A percentile compares a stretch with the other conserved stretches of the same genome.
Evolutionary conservation across 2,329 filamentous ascomycete genomes (phyloP).

Genomic region (Aspergillus luchuensis): DNA sequence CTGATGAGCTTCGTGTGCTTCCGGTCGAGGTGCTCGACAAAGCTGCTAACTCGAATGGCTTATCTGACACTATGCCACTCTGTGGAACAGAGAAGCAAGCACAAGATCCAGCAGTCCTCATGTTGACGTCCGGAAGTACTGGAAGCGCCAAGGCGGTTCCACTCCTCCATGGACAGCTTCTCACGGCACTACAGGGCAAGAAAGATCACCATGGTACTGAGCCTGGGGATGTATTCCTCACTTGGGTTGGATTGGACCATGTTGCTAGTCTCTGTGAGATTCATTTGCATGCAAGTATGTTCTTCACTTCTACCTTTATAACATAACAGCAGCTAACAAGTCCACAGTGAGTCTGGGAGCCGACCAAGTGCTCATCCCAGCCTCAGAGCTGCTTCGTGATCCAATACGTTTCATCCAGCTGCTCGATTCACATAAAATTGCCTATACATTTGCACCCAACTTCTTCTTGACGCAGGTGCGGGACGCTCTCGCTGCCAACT

Average conservation of each 20-base stretch:
- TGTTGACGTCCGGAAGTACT: constrained; percentile 59
- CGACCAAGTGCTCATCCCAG: constrained; percentile 25
- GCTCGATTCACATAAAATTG: constrained; percentile 39
- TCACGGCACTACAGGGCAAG: constrained; percentile 37
- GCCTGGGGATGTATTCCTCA: constrained; percentile 44
- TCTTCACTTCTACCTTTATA: background rate
- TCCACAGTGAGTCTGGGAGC: constrained; percentile 14
- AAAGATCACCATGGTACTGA: constrained; percentile 18
- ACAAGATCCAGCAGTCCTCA: constrained; percentile 41
- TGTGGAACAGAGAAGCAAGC: background rate
- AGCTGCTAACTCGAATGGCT: background rate
- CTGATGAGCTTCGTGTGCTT: background rate
- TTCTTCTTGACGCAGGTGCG: constrained; percentile 25
- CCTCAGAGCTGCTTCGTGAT: constrained; percentile 22
- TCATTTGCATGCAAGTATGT: constrained; percentile 45
- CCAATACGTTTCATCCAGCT: constrained; percentile 47
- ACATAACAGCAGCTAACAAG: background rate
- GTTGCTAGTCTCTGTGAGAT: constrained; percentile 55
- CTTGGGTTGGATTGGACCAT: constrained; percentile 58
- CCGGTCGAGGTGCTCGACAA: background rate
- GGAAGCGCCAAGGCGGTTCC: constrained; percentile 55
- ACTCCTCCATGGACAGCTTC: constrained; percentile 38
- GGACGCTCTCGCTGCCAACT: background rate
- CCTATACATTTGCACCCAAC: constrained; percentile 31
- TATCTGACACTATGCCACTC: background rate